Conservation (phyloP, 225 moss, liverwort and hornwort species). For the Marchantia polymorpha region DNA sequence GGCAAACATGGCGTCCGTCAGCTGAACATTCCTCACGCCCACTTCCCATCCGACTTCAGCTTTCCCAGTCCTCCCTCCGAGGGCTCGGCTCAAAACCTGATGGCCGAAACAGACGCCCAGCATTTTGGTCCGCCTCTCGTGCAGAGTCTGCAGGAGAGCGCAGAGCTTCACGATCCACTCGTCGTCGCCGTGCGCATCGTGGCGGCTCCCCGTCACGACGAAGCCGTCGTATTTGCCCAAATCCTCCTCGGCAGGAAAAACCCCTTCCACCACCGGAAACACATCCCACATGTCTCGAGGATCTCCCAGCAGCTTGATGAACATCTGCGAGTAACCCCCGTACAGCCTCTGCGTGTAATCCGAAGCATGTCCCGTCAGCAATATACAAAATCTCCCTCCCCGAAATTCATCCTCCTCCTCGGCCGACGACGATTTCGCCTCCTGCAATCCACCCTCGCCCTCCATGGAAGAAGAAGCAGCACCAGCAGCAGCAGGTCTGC, state of each 20-base stretch:
- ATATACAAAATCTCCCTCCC: slow-evolving; percentile 16
- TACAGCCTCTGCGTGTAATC: slow-evolving; percentile 54
- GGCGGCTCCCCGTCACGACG: slow-evolving; percentile 80
- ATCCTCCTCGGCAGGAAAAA: slow-evolving; percentile 64
- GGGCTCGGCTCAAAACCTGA: slow-evolving; percentile 45
- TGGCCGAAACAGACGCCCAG: slow-evolving; percentile 88
- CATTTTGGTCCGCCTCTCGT: slow-evolving; percentile 61
- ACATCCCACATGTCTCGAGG: slow-evolving; percentile 79
- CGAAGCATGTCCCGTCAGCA: slow-evolving; percentile 13
- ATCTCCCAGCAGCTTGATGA: slow-evolving; percentile 63
- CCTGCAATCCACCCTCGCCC: background rate
- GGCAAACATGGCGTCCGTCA: slow-evolving; percentile 57
- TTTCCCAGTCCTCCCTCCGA: slow-evolving; percentile 89
- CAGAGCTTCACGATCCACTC: slow-evolving; percentile 75
- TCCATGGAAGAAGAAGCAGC: background rate
- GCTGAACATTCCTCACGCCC: slow-evolving; percentile 61
- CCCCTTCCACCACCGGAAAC: slow-evolving; percentile 65
- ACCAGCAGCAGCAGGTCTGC: background rate
- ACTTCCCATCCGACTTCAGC: slow-evolving; percentile 83
- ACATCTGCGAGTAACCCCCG: slow-evolving; percentile 75
- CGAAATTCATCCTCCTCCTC: background rate
- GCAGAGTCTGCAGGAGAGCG: slow-evolving; percentile 47
- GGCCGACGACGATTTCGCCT: background rate
- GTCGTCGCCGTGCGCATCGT: slow-evolving; percentile 75
- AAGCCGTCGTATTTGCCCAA: slow-evolving; percentile 75